These are phyloP conservation scores for Fusarium oxysporum DNA, from an alignment of 2,329 filamentous ascomycete genomes.

Conservation along the genomic window DNA sequence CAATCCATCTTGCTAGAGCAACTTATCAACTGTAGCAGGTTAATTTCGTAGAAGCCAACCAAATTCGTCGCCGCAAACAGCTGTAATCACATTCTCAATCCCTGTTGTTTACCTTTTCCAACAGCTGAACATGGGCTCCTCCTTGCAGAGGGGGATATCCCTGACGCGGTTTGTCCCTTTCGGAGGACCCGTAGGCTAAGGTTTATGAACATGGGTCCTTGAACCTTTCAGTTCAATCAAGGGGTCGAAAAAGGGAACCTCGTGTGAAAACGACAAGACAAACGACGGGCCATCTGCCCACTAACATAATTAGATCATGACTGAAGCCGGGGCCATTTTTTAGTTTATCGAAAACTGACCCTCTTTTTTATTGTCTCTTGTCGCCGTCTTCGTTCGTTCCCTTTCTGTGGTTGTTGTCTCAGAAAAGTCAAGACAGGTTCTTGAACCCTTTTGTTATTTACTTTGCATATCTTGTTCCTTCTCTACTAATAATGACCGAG, in stretches of 20 bases:
- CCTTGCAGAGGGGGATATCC: slow-evolving; percentile 17
- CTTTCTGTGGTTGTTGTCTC: slow-evolving; percentile 16
- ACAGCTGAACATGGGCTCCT: not conserved
- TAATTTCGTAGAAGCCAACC: slow-evolving; percentile 17
- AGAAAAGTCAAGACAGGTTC: slow-evolving; percentile 33
- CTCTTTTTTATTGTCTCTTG: slow-evolving; percentile 38
- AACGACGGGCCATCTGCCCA: slow-evolving; percentile 23
- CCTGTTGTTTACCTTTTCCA: slow-evolving; percentile 8
- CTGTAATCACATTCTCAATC: slow-evolving; percentile 1
- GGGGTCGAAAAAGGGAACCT: slow-evolving; percentile 28
- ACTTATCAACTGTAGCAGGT: slow-evolving; percentile 20
- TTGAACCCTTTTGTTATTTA: slow-evolving; percentile 24
- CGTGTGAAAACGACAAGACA: slow-evolving; percentile 26
- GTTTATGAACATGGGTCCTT: slow-evolving; percentile 15
- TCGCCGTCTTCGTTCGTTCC: slow-evolving; percentile 30
- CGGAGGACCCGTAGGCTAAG: slow-evolving; percentile 22
- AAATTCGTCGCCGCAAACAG: slow-evolving; percentile 16
- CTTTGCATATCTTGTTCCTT: slow-evolving; percentile 1
- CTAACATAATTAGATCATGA: slow-evolving; percentile 39
- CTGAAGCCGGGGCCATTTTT: slow-evolving; percentile 11
- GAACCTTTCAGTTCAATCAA: slow-evolving; percentile 20
- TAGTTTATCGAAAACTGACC: slow-evolving; percentile 28
- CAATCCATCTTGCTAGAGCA: slow-evolving; percentile 21
- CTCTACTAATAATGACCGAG: slow-evolving; percentile 25
- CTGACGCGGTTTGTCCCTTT: slow-evolving; percentile 25